Percentiles rank a stretch among this genome's conserved stretches.
Evolutionary conservation across 192 early-diverging fungal genomes (phyloP).

Genomic region (Funneliformis mosseae): DNA sequence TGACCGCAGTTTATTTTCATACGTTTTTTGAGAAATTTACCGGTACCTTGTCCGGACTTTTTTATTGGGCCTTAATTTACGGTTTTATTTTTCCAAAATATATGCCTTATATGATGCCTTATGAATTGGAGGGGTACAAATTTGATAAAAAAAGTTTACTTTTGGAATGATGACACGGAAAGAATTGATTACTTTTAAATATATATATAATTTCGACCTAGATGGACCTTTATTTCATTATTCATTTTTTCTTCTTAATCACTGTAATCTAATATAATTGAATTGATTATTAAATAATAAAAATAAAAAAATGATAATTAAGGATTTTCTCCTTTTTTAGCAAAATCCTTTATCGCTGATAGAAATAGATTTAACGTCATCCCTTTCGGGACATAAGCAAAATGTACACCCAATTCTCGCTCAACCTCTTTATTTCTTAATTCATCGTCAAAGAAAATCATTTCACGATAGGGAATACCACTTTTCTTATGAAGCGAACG

Average conservation of each 20-base stretch:
- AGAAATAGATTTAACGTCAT: slow-evolving; percentile 41
- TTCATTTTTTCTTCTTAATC: no score
- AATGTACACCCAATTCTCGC: slow-evolving; percentile 42
- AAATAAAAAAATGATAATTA: no score
- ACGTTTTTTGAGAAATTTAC: slow-evolving; percentile 64
- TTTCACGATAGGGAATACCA: slow-evolving; percentile 44
- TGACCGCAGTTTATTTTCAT: slow-evolving; percentile 84
- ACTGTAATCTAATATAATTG: no score
- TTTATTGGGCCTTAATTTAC: slow-evolving; percentile 58
- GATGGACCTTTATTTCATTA: no score
- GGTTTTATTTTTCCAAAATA: background rate
- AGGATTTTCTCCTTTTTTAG: background rate
- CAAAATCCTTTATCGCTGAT: slow-evolving; percentile 4
- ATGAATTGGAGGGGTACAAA: background rate
- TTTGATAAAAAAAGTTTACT: no score
- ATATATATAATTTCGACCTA: no score
- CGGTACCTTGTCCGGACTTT: slow-evolving; percentile 67
- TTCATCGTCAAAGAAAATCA: slow-evolving; percentile 59
- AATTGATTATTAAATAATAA: no score
- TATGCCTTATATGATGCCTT: background rate
- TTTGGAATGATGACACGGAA: no score
- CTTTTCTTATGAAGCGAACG: slow-evolving; percentile 29
- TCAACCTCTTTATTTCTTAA: slow-evolving; percentile 40
- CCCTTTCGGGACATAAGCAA: slow-evolving; percentile 39
- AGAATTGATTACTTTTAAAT: no score